Percentiles rank a stretch among this genome's conserved stretches.
phyloP scores from a whole-genome alignment of 176 grass and related monocot species.

The Leersia perrieri region DNA sequence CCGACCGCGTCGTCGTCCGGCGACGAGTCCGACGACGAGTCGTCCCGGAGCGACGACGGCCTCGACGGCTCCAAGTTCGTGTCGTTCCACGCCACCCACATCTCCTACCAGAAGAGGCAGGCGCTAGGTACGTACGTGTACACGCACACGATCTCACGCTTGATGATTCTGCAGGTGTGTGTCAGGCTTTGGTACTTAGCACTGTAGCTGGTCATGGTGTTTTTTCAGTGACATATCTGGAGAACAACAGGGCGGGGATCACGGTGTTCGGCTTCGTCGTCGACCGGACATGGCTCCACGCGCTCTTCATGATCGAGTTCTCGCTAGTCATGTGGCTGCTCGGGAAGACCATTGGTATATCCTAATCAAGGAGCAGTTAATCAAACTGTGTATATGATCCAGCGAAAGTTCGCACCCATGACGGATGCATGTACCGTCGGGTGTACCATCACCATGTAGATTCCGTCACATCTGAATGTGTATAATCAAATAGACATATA shows the following conservation, averaged over 20 bases:
- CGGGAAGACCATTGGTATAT: conserved; percentile 81
- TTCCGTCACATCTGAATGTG: background rate
- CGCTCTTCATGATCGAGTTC: conserved; percentile 85
- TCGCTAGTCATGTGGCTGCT: conserved; percentile 88
- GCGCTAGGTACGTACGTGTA: conserved; percentile 55
- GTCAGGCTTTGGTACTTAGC: background rate
- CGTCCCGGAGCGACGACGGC: conserved; percentile 41
- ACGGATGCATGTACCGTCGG: background rate
- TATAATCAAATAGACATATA: conserved; percentile 4
- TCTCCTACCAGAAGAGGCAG: conserved; percentile 89
- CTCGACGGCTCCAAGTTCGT: conserved; percentile 38
- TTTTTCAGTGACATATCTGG: conserved; percentile 93
- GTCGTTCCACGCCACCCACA: conserved; percentile 40
- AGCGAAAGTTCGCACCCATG: background rate
- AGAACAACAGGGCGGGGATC: conserved; percentile 88
- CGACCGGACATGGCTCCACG: conserved; percentile 85
- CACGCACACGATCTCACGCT: background rate
- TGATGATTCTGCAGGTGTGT: conserved; percentile 20
- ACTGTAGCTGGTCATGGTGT: conserved; percentile 38
- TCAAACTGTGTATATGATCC: background rate
- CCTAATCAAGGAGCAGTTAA: background rate
- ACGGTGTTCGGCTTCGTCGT: conserved; percentile 80
- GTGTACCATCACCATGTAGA: background rate
- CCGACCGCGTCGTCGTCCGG: background rate
- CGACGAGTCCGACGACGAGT: conserved; percentile 22